Evolutionary conservation across 164 flowering plant genomes (phyloP), one percentile per base, ranked within the genome.

Genomic region (Vitis vinifera): DNA sequence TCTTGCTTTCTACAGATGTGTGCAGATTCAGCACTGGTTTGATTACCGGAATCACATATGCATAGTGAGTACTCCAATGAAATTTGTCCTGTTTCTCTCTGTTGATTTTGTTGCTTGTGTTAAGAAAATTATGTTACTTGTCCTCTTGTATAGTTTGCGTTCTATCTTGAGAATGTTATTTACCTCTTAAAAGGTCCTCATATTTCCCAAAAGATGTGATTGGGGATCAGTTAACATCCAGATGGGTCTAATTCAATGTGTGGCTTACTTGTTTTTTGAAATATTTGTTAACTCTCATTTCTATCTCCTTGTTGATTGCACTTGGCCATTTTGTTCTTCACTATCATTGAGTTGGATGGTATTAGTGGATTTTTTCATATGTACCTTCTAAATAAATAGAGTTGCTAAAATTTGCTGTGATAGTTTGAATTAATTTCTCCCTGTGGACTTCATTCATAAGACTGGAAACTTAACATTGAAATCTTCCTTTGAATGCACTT

Each of bases 31-130:
- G 67, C 79, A 78, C 65, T 92, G 97, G 97, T 94, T 94, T 84
- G 99, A 92, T 67, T 94, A 92, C 60, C 91, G 91, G 60, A 91
- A 90, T 80, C 99, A 94, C 69, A 89, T 91, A 56, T 94, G 94
- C 63, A 92, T 94, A 64, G 99, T 92, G 80, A 94, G 97, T 89
- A 77, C 51, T 51, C 69, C 65, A 66, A 44, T 72, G 5, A 67
- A 56, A 57, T 58, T 66, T 37, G 29, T 73, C 62, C 19, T 16
- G 15, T 10, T 8, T 30, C 51, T 52, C 59, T 51, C 57, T 12
- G 10, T 59, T 73, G 3, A 14, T 44, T 51, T 53, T 51, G 53
- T 1, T 69, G 68, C 57, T 64, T 17, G 37, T 16, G 4, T 8
- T 17, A 52, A 30, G 62, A 27, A 51, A 59, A 37, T 27, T 50